phyloP scores from a whole-genome alignment of 176 grass and related monocot species.

The Musa beccarii region DNA sequence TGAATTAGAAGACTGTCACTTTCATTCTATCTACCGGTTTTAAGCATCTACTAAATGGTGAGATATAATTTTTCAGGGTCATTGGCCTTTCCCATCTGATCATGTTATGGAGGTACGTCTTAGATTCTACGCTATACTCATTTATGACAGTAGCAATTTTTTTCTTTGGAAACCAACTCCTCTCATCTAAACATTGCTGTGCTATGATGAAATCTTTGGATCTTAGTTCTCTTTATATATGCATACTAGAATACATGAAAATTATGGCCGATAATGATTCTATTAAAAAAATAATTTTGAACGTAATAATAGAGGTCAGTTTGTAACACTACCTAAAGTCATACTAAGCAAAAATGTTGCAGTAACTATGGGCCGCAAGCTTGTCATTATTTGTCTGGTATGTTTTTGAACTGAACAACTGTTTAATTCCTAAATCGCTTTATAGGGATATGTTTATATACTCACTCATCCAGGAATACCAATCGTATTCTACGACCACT shows the following conservation, averaged over 20 bases:
- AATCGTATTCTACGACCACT: slow-evolving; percentile 86
- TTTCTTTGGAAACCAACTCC: not conserved
- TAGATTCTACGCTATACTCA: not conserved
- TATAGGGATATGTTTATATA: slow-evolving; percentile 94
- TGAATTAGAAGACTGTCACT: too few species aligned
- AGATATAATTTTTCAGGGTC: slow-evolving; percentile 51
- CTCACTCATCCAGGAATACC: slow-evolving; percentile 91
- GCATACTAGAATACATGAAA: too few species aligned
- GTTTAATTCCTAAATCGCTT: not conserved
- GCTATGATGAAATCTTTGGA: not conserved
- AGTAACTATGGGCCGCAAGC: too few species aligned
- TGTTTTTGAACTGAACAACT: not conserved
- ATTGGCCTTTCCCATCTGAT: slow-evolving; percentile 90
- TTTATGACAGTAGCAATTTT: not conserved
- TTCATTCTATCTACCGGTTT: too few species aligned
- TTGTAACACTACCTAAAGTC: too few species aligned
- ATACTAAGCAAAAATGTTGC: too few species aligned
- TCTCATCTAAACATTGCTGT: not conserved
- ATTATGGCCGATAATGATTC: too few species aligned
- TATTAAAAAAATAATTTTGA: too few species aligned
- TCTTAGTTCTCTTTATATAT: not conserved
- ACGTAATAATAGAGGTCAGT: too few species aligned
- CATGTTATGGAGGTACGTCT: slow-evolving; percentile 83
- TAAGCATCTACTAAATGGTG: slow-evolving; percentile 11
- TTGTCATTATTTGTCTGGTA: not conserved